Evolutionary conservation across 768 basidiomycete species (phyloP).

Genomic region (Lactarius psammicola): DNA sequence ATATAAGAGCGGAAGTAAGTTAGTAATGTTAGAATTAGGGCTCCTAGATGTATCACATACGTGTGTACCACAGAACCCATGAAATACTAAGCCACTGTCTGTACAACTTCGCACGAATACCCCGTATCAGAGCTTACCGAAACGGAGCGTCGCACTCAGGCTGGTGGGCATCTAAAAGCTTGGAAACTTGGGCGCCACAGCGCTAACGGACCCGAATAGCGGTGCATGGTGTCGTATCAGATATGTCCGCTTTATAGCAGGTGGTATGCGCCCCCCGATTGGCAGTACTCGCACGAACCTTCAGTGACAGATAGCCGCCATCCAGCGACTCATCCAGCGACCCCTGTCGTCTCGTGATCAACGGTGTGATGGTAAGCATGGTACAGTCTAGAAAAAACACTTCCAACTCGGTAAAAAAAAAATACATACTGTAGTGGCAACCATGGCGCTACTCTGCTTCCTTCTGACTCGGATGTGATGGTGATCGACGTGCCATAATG

Average conservation of each 20-base stretch:
- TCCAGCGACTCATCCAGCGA: background rate
- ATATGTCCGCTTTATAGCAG: background rate
- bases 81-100: background rate
- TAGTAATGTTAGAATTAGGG: background rate
- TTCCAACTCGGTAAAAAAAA: background rate
- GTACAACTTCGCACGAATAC: background rate
- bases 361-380: too few species aligned
- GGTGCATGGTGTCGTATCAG: background rate
- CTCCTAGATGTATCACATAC: background rate
- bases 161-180: background rate
- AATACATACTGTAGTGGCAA: background rate
- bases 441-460: background rate
- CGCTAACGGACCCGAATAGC: too few species aligned
- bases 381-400: too few species aligned
- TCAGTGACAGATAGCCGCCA: background rate
- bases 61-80: background rate
- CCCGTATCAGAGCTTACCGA: background rate
- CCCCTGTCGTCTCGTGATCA: background rate
- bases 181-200: background rate
- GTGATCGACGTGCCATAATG: background rate
- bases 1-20: background rate
- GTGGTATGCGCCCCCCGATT: background rate
- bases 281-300: background rate
- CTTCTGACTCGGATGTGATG: background rate
- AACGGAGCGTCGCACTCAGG: background rate